Evolutionary conservation across 169 alveolate species (phyloP).

Genomic region (Perkinsus marinus): DNA sequence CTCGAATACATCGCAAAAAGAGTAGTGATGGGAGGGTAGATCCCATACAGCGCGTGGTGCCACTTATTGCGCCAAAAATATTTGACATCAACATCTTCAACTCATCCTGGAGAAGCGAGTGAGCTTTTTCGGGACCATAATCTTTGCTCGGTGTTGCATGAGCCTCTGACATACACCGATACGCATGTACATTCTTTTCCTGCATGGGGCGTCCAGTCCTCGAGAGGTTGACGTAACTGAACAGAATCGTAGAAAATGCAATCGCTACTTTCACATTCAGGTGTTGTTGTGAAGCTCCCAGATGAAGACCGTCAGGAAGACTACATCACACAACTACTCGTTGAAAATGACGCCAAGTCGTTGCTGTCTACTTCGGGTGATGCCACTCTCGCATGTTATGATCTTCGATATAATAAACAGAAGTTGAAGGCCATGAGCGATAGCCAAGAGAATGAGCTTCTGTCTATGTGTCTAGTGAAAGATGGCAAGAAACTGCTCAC

Average conservation of each 20-base stretch:
- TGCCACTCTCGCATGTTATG: not conserved
- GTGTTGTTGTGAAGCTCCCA: not conserved
- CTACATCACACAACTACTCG: not conserved
- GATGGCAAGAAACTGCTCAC: not conserved
- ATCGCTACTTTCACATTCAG: no score
- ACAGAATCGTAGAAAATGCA: no score
- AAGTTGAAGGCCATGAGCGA: not conserved
- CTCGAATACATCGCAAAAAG: not conserved
- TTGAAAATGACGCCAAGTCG: not conserved
- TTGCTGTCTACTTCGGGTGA: not conserved
- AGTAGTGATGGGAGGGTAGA: not conserved
- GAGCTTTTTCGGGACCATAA: no score
- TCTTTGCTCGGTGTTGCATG: no score
- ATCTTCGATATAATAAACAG: not conserved
- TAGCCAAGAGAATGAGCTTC: not conserved
- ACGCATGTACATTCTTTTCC: no score
- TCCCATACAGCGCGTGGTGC: no score
- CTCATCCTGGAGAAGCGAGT: no score
- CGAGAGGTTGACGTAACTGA: no score
- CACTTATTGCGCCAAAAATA: no score
- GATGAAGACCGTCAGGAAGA: not conserved
- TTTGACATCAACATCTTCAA: no score
- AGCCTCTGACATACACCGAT: no score
- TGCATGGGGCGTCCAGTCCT: no score
- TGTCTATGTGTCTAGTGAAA: not conserved